Percentiles rank a stretch among this genome's conserved stretches.
Conservation (phyloP, 2,329 filamentous ascomycete genomes). For the Botrytis fragariae region DNA sequence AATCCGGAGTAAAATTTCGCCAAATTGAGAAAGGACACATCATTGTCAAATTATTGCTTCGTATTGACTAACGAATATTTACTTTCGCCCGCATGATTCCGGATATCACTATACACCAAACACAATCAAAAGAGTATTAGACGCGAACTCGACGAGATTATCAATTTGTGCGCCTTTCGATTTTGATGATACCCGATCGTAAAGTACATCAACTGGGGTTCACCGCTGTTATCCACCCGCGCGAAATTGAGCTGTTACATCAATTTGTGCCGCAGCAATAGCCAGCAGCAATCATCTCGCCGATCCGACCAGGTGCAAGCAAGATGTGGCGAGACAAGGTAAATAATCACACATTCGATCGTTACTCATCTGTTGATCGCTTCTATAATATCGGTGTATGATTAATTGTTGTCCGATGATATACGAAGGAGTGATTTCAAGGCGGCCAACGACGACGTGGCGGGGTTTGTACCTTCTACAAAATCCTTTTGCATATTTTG, state of each 20-base stretch:
- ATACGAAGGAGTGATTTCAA: slow-evolving; percentile 4
- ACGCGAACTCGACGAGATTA: slow-evolving; percentile 15
- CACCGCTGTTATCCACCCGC: slow-evolving; percentile 13
- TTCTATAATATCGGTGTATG: background rate
- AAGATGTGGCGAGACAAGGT: background rate
- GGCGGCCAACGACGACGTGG: slow-evolving; percentile 14
- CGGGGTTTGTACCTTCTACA: background rate
- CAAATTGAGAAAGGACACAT: slow-evolving; percentile 11
- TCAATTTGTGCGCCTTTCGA: background rate
- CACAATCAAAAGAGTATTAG: slow-evolving; percentile 6
- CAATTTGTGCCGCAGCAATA: background rate
- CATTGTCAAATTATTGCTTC: background rate
- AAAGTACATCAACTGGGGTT: background rate
- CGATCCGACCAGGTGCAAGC: background rate
- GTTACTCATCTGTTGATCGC: background rate
- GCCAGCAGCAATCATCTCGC: slow-evolving; percentile 9
- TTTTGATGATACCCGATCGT: background rate
- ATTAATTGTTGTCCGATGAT: slow-evolving; percentile 1
- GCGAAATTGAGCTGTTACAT: slow-evolving; percentile 17
- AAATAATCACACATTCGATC: background rate
- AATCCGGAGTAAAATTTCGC: background rate
- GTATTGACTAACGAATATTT: background rate
- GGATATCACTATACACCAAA: background rate
- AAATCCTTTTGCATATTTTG: background rate
- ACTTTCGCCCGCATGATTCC: slow-evolving; percentile 7